phyloP scores from a whole-genome alignment of 352 stramenopile species.

The Phytopythium litorale region DNA sequence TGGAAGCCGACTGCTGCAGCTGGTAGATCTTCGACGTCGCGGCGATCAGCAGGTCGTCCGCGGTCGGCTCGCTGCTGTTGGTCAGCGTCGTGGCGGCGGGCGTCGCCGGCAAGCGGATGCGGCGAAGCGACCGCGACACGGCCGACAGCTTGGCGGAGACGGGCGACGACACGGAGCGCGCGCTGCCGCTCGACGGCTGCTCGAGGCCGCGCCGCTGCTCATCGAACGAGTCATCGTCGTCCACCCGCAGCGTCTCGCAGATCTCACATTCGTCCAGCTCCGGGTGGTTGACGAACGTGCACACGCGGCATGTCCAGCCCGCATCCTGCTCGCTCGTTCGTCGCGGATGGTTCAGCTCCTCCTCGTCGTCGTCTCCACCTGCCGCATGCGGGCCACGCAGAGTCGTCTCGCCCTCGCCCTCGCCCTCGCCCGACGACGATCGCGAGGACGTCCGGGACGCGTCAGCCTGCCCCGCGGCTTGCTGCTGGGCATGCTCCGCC shows the following conservation, averaged over 20 bases:
- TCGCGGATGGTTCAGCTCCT: conserved; percentile 1
- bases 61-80: conserved; percentile 52
- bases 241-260: conserved; percentile 43
- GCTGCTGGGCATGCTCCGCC: neutral
- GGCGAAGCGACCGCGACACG: conserved; percentile 37
- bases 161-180: conserved; percentile 8
- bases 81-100: conserved; percentile 44
- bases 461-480: neutral
- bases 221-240: conserved; percentile 14
- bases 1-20: conserved; percentile 31
- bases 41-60: conserved; percentile 55
- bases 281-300: conserved; percentile 79
- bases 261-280: conserved; percentile 68
- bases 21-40: conserved; percentile 51
- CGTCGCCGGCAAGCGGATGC: conserved; percentile 38
- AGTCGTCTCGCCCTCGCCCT: neutral
- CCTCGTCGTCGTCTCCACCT: conserved; percentile 1
- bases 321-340: neutral
- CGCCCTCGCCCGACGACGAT: conserved; percentile 1
- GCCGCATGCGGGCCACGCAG: neutral
- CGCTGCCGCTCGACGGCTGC: conserved; percentile 7
- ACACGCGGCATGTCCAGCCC: conserved; percentile 66
- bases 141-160: conserved; percentile 13
- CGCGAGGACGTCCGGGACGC: neutral
- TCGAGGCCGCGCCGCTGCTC: conserved; percentile 21